A percentile compares a stretch with the other conserved stretches of the same genome.
phyloP scores from a whole-genome alignment of 345 rosid genomes.

The Durio zibethinus region DNA sequence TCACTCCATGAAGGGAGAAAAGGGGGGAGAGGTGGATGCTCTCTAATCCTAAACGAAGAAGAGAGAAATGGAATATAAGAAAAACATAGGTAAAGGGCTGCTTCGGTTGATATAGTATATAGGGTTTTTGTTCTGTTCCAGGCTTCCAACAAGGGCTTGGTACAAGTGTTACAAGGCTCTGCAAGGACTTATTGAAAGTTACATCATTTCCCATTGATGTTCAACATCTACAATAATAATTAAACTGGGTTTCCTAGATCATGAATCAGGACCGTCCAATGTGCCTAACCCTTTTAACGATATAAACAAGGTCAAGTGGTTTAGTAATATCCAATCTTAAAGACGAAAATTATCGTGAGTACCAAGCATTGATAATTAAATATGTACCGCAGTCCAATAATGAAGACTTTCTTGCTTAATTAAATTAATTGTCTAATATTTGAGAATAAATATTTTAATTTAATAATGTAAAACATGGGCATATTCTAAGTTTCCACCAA shows the following conservation, averaged over 20 bases:
- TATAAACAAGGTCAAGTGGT: slow-evolving; percentile 9
- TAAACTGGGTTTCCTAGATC: neutral
- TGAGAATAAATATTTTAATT: neutral
- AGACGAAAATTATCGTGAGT: neutral
- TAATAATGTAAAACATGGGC: neutral
- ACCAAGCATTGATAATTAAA: neutral
- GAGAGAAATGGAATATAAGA: neutral
- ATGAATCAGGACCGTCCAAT: slow-evolving; percentile 23
- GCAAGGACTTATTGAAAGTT: neutral
- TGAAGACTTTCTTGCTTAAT: neutral
- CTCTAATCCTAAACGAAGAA: neutral
- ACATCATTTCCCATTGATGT: neutral
- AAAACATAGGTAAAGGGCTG: neutral
- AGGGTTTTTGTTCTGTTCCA: neutral
- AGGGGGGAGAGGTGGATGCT: neutral
- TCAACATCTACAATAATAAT: neutral
- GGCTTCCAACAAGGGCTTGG: neutral
- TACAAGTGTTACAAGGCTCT: neutral
- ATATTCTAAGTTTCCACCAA: slow-evolving; percentile 11
- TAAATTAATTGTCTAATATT: neutral
- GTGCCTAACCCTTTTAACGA: neutral
- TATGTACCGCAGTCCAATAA: neutral
- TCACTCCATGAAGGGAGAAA: slow-evolving; percentile 18
- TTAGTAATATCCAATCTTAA: neutral
- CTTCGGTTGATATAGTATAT: slow-evolving; percentile 7